Evolutionary conservation across 192 early-diverging fungal species (phyloP).

Genomic region (Thamnidium elegans): DNA sequence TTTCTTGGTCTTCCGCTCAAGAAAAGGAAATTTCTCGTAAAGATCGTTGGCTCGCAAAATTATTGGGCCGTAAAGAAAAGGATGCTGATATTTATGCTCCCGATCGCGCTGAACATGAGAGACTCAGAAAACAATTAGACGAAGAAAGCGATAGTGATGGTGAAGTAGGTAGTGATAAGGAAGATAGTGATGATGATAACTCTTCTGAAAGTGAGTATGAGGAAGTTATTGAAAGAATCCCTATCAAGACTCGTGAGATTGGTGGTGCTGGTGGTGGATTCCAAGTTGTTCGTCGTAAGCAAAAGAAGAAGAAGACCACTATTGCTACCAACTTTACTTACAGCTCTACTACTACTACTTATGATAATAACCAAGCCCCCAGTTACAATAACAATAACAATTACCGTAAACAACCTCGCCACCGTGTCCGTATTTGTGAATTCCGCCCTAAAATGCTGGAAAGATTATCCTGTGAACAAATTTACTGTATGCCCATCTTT

Average conservation of each 20-base stretch:
- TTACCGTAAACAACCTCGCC: slow-evolving; percentile 2
- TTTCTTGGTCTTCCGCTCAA: slow-evolving; percentile 7
- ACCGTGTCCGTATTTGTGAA: background rate
- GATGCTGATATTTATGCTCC: background rate
- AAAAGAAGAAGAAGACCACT: slow-evolving; percentile 11
- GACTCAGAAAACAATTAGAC: slow-evolving; percentile 2
- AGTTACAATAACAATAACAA: background rate
- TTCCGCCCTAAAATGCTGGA: slow-evolving; percentile 20
- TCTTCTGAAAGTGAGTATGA: background rate
- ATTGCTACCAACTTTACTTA: background rate
- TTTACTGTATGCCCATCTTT: slow-evolving; percentile 34
- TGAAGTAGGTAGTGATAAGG: background rate
- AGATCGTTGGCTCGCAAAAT: background rate
- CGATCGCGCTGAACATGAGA: slow-evolving; percentile 17
- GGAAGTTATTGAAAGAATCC: background rate
- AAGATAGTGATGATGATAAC: background rate
- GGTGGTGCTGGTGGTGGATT: background rate
- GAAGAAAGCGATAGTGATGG: slow-evolving; percentile 2
- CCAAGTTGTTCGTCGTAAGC: slow-evolving; percentile 2
- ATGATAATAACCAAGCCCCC: background rate
- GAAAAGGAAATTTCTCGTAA: background rate
- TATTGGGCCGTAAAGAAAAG: background rate
- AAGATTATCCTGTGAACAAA: slow-evolving; percentile 8
- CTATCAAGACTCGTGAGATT: slow-evolving; percentile 16
- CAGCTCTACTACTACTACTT: background rate